These are phyloP conservation scores for Colletotrichum theobromicola DNA, from an alignment of 2,329 filamentous ascomycete species.

Conservation along the genomic window DNA sequence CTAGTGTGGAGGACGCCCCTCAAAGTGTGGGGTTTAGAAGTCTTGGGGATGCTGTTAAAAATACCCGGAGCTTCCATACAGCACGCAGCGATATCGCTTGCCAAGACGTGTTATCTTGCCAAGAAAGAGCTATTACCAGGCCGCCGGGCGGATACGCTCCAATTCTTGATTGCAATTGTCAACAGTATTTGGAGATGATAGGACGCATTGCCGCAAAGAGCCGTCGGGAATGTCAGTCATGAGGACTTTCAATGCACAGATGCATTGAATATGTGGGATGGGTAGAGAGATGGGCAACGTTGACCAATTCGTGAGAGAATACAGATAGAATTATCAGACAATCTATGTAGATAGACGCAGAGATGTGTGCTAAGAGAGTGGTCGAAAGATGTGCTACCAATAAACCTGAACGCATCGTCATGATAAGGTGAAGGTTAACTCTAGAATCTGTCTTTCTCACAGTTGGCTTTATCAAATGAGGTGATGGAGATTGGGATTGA, in stretches of 20 bases:
- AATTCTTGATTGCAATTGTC: neutral
- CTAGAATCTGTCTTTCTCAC: too few relatives aligned
- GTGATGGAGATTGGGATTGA: neutral
- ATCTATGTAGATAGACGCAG: neutral
- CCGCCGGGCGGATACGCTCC: neutral
- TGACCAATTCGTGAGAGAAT: neutral
- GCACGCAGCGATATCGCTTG: neutral
- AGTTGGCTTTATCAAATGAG: neutral
- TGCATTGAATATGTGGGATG: neutral
- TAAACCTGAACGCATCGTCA: neutral
- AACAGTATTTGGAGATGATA: neutral
- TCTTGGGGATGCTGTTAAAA: neutral
- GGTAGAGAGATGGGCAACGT: neutral
- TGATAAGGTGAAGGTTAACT: neutral
- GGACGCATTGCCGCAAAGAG: fast-evolving
- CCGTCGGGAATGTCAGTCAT: neutral
- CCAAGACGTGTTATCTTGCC: constrained; percentile 19
- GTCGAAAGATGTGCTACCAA: neutral
- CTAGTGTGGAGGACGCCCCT: constrained; percentile 7
- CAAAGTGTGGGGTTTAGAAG: neutral
- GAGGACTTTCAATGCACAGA: neutral
- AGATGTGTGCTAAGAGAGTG: neutral
- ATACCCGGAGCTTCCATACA: neutral
- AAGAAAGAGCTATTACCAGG: neutral
- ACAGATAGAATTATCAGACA: neutral